phyloP scores from a whole-genome alignment of 352 stramenopile species.

The Globisporangium megalacanthum region DNA sequence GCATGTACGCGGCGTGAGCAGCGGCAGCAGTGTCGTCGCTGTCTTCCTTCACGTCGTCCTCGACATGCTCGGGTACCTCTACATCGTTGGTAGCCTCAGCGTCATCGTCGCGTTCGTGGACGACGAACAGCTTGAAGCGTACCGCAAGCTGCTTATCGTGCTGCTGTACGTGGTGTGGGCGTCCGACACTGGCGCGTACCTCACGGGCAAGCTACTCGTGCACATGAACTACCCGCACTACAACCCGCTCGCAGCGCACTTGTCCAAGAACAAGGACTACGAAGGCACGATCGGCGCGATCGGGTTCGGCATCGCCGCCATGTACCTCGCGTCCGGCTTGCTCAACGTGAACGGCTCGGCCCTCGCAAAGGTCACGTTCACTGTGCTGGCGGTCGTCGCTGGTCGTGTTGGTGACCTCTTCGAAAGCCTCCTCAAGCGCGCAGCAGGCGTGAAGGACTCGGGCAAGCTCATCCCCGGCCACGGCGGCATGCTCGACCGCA shows the following conservation, averaged over 20 bases:
- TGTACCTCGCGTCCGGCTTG: constrained; percentile 67
- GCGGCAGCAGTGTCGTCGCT: background rate
- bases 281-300: constrained; percentile 91
- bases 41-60: constrained; percentile 44
- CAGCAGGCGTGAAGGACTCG: constrained; percentile 94
- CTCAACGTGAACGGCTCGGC: constrained; percentile 74
- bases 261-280: constrained; percentile 95
- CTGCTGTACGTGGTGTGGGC: constrained; percentile 71
- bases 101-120: constrained; percentile 64
- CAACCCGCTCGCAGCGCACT: constrained; percentile 77
- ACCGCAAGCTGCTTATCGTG: constrained; percentile 61
- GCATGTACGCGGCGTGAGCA: constrained; percentile 11
- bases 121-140: constrained; percentile 41
- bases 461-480: constrained; percentile 95
- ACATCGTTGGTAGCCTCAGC: constrained; percentile 62
- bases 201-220: constrained; percentile 87
- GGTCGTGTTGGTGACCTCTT: constrained; percentile 94
- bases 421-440: constrained; percentile 94
- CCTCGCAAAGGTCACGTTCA: constrained; percentile 80
- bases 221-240: constrained; percentile 83
- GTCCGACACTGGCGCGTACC: constrained; percentile 93
- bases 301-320: constrained; percentile 78
- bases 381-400: constrained; percentile 88
- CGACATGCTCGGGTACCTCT: constrained; percentile 61
- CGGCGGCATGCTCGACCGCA: constrained; percentile 93